Base-by-base conservation (phyloP, 805 yeast genomes). In the Wickerhamiella sergipiensis region DNA sequence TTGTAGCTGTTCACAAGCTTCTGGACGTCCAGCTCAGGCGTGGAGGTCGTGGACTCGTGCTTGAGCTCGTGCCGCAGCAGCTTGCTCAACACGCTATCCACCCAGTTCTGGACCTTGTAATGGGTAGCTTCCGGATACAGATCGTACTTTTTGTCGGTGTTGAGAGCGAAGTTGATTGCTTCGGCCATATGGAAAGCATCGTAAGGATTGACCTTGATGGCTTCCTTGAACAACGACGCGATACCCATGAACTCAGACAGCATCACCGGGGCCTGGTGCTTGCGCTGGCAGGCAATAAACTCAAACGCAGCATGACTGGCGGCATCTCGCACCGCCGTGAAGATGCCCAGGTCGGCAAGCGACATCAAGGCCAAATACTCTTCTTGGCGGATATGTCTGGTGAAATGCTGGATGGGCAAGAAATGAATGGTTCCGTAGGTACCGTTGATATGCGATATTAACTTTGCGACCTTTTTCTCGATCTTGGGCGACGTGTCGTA, bases 261-360 rank as follows among this genome's bases (percentile, higher is more conserved):
- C 39, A 92, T 79, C 61, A 94, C 73, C 0, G 97, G 95, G 2
- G 84, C 77, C 55, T 73, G 71, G 54, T 80, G 76, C 38, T 65
- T 61, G 54, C 77, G 70, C 60, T 85, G 81, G 58, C 96, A 85
- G 44, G 89, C 80, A 45, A 89, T 92, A 65, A 79, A 92, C 66
- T 92, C 98, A 53, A 90, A 70, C 1, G 95, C 86, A 1, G 97
- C 92, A 4, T 97, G 87, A 68, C 88, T 90, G 83, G 90, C 88
- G 52, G 97, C 97, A 65, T 92, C 98, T 64, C 98, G 79, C 26
- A 90, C 81, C 1, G 95, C 81, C 0, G 97, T 87, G 55, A 88
- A 85, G 50, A 92, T 68, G 26, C 95, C 89, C 57, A 92, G 70
- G 62, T 92, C 97, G 0, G 97, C 97, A 15, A 79, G 89, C 55